Conservation (phyloP, 352 stramenopile genomes). For the Globisporangium cystogenes region DNA sequence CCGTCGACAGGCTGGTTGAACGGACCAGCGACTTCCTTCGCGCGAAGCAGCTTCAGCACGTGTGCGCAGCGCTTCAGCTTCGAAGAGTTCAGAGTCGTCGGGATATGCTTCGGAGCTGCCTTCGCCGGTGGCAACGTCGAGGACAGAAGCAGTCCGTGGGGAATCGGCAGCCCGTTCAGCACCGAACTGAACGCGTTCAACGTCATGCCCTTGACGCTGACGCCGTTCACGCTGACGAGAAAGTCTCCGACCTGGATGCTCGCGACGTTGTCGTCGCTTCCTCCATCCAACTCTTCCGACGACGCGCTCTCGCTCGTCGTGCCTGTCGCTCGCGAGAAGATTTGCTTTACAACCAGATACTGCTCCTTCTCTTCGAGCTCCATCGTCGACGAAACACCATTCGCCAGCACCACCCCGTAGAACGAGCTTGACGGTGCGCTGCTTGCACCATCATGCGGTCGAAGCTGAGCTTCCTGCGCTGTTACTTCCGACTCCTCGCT, state of each 20-base stretch:
- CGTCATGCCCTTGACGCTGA: constrained; percentile 32
- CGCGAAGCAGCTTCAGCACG: constrained; percentile 67
- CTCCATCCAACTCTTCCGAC: constrained; percentile 3
- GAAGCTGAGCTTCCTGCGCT: background rate
- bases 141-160: constrained; percentile 59
- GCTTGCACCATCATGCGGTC: background rate
- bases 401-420: constrained; percentile 45
- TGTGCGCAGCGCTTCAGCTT: constrained; percentile 67
- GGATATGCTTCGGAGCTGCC: constrained; percentile 45
- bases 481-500: background rate
- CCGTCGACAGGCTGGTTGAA: constrained; percentile 85
- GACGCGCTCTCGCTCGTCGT: background rate
- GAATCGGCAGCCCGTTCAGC: constrained; percentile 16
- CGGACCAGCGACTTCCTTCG: constrained; percentile 68
- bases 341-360: constrained; percentile 35
- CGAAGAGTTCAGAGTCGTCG: constrained; percentile 46
- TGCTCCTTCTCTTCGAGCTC: constrained; percentile 32
- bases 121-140: constrained; percentile 34
- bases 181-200: constrained; percentile 26
- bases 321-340: constrained; percentile 6
- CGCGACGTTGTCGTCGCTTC: constrained; percentile 5
- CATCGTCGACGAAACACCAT: constrained; percentile 29
- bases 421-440: constrained; percentile 18
- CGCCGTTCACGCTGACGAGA: constrained; percentile 48
- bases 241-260: constrained; percentile 29